Evolutionary conservation across 257 asterid genomes (phyloP).

Genomic region (Misopates orontium): DNA sequence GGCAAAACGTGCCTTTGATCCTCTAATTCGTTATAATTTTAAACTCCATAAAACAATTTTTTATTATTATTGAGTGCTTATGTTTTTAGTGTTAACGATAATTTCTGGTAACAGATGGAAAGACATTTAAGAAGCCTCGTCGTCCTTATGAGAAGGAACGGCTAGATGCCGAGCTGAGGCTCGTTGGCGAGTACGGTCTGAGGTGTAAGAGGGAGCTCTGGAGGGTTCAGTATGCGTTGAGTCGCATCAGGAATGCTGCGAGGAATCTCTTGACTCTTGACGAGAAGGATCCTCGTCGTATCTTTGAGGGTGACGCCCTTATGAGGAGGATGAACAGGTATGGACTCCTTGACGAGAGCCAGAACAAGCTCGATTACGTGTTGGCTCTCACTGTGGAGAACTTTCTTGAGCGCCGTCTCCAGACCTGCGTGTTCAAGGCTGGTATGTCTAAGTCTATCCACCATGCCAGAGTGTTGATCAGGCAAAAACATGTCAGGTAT

Average conservation of each 20-base stretch:
- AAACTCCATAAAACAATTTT: no score
- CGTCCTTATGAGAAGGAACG: conserved; percentile 74
- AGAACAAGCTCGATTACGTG: conserved; percentile 51
- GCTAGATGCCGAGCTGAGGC: conserved; percentile 66
- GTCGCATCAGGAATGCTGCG: conserved; percentile 66
- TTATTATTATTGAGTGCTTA: no score
- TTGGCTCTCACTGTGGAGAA: conserved; percentile 50
- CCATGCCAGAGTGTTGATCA: conserved; percentile 50
- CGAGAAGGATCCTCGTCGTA: conserved; percentile 69
- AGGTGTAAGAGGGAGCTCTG: conserved; percentile 70
- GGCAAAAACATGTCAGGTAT: conserved; percentile 54
- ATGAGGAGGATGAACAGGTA: conserved; percentile 59
- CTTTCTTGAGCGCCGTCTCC: conserved; percentile 52
- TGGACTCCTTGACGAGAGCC: conserved; percentile 43
- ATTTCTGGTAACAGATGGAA: no score
- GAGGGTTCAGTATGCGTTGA: conserved; percentile 68
- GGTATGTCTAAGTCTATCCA: conserved; percentile 53
- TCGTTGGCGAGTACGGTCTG: conserved; percentile 66
- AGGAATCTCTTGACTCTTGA: conserved; percentile 60
- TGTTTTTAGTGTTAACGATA: no score
- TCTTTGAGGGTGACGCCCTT: conserved; percentile 79
- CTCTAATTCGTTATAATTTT: background rate
- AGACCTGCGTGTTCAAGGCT: conserved; percentile 48
- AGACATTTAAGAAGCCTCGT: conserved; percentile 73
- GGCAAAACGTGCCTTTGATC: no score